Evolutionary conservation across 352 stramenopile species (phyloP), one percentile per base, ranked within the genome.

Genomic region (Globisporangium nagaii): DNA sequence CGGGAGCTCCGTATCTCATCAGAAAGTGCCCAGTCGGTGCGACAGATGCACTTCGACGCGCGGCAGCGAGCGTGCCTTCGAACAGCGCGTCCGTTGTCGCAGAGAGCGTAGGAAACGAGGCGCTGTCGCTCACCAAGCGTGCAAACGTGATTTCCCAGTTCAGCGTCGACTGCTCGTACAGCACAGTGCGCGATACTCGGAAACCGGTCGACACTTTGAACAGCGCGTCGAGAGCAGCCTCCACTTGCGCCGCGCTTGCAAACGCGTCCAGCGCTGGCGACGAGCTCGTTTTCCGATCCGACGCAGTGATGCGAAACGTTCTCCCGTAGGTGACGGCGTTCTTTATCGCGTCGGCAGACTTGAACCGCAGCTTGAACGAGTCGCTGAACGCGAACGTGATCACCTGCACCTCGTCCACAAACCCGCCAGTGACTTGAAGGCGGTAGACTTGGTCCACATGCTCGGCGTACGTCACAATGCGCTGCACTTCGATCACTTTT

Each of bases 401-500:
- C 9, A 58, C 32, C 25, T 86, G 75, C 8, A 78, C 51, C 22
- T 87, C 71, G 1, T 61, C 53, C 17, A 55, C 52, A 20, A 81
- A 88, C 1, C 79, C 79, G 0, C 79, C 79, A 0, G 52, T 74
- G 4, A 89, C 50, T 15, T 62, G 42, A 11, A 92, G 27, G 0
- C 45, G 55, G 12, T 70, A 63, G 3, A 84, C 56, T 20, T 89
- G 82, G 28, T 92, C 75, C 13, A 84, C 59, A 28, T 90, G 82
- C 15, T 70, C 65, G 7, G 73, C 54, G 25, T 69, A 82, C 3
- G 79, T 87, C 40, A 71, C 65, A 22, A 92, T 72, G 7, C 68
- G 66, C 54, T 92, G 82, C 19, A 92, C 68, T 58, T 83, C 82
- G 19, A 69, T 85, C 10, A 83, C 70, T 3, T 65, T 75, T 3